Conservation (phyloP, 257 asterid species). For the Solanum verrucosum region DNA sequence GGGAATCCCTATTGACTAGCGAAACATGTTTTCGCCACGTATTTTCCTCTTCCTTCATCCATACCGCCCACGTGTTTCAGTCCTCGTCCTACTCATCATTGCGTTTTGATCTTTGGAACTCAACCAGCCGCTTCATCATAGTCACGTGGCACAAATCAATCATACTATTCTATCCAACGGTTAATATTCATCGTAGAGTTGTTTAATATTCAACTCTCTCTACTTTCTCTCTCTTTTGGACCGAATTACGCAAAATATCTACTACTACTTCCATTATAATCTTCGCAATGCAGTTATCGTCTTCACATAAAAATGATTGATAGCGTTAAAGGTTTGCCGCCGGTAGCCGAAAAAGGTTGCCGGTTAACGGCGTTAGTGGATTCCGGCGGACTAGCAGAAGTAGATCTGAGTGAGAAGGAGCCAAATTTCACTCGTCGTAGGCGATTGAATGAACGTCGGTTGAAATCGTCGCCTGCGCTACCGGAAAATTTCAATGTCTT, state of each 20-base stretch:
- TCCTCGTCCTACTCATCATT: not conserved
- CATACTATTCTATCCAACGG: not conserved
- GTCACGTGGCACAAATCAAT: not conserved
- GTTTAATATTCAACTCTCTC: not conserved
- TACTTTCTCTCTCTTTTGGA: not conserved
- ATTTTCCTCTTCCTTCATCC: not conserved
- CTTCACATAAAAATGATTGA: not conserved
- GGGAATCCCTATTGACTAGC: not conserved
- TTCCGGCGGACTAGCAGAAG: not conserved
- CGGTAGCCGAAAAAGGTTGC: not conserved
- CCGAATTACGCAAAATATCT: not conserved
- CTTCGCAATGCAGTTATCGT: not conserved
- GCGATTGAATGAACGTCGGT: not conserved
- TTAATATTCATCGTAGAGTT: not conserved
- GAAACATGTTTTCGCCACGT: not conserved
- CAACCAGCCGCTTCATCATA: not conserved
- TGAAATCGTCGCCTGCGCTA: not conserved
- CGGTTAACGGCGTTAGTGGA: not conserved
- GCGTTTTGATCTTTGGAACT: not conserved
- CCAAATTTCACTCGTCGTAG: slow-evolving; percentile 8
- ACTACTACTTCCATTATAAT: not conserved
- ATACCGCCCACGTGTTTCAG: not conserved
- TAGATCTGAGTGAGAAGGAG: not conserved
- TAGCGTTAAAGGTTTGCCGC: not conserved
- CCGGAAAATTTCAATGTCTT: not conserved